Conservation (phyloP, 164 flowering plant species). For the Warburgia ugandensis region DNA sequence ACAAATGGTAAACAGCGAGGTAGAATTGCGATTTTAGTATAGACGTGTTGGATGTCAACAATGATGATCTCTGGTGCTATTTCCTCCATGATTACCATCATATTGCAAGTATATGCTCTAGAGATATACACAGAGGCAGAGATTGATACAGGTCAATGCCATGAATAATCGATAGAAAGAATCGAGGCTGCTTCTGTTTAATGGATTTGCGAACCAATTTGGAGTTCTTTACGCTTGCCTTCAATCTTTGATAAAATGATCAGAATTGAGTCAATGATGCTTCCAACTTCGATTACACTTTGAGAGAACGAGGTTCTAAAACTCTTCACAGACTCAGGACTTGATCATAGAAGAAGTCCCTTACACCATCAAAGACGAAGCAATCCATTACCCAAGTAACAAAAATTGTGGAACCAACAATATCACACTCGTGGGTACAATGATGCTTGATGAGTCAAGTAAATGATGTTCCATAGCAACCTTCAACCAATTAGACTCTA, state of each 20-base stretch:
- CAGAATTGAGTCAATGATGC: constrained; percentile 12
- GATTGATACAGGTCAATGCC: constrained; percentile 9
- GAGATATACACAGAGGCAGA: constrained; percentile 6
- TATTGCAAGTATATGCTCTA: neutral
- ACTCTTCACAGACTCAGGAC: constrained; percentile 11
- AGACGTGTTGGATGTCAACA: no score
- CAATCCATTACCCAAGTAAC: constrained; percentile 18
- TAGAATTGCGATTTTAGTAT: no score
- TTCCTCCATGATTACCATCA: no score
- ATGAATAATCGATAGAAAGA: constrained; percentile 12
- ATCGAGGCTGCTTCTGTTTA: constrained; percentile 18
- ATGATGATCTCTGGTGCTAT: no score
- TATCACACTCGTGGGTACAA: constrained; percentile 14
- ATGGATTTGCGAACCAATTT: constrained; percentile 17
- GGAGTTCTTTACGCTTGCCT: constrained; percentile 6
- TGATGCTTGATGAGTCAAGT: constrained; percentile 5
- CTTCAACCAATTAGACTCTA: constrained; percentile 13
- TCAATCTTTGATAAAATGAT: constrained; percentile 8
- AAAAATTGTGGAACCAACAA: constrained; percentile 22
- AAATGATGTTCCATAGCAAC: constrained; percentile 2
- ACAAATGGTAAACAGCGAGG: no score
- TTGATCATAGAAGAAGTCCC: constrained; percentile 11
- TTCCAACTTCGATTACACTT: constrained; percentile 17
- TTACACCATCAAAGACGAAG: constrained; percentile 11
- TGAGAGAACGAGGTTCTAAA: constrained; percentile 8